Conservation (phyloP, 805 yeast species). For the Komagataella populi region DNA sequence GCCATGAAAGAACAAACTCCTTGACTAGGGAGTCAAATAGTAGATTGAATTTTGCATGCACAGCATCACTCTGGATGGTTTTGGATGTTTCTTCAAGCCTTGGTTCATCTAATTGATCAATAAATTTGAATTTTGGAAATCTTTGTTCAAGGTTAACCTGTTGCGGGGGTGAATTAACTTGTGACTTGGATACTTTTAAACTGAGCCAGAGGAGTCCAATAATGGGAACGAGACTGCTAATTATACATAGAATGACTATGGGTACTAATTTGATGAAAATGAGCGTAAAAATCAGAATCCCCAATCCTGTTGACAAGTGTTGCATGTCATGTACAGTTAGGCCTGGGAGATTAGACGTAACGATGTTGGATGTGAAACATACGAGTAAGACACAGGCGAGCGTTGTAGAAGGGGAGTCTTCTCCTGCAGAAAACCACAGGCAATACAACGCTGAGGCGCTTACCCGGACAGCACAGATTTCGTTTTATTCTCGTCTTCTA, state of each 20-base stretch:
- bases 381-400: no score
- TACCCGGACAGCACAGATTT: background rate
- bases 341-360: background rate
- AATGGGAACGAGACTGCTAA: background rate
- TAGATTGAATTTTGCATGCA: background rate
- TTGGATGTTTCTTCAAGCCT: slow-evolving; percentile 22
- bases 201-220: background rate
- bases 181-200: background rate
- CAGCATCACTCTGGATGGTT: slow-evolving; percentile 24
- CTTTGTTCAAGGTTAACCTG: background rate
- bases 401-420: no score
- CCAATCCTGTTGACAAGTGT: background rate
- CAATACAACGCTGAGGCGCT: background rate
- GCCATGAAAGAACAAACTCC: slow-evolving; percentile 51
- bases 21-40: slow-evolving; percentile 32
- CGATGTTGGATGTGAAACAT: background rate
- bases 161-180: background rate
- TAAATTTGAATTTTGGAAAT: slow-evolving; percentile 1
- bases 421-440: no score
- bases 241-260: background rate
- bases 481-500: background rate
- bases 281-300: background rate
- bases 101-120: background rate
- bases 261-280: background rate
- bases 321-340: background rate